phyloP scores from a whole-genome alignment of 2,329 filamentous ascomycete genomes.

The Pseudogymnoascus sp. region DNA sequence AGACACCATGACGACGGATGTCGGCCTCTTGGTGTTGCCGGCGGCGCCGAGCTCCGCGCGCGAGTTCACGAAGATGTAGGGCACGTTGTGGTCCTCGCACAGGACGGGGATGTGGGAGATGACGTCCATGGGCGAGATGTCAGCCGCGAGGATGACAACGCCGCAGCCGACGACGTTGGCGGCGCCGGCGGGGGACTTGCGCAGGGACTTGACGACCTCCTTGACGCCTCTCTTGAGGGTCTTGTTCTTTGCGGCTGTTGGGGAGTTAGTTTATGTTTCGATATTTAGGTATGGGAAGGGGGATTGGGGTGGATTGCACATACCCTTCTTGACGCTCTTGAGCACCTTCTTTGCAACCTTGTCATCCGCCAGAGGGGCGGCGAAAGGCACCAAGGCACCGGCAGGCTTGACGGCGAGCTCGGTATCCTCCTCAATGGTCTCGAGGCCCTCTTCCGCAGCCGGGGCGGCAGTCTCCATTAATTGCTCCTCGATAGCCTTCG shows the following conservation, averaged over 20 bases:
- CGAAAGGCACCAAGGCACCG: constrained; percentile 72
- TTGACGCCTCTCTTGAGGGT: constrained; percentile 97
- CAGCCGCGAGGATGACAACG: constrained; percentile 87
- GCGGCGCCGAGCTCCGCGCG: constrained; percentile 91
- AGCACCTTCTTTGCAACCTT: constrained; percentile 65
- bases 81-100: constrained; percentile 96
- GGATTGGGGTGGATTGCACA: constrained; percentile 12
- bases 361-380: constrained; percentile 71
- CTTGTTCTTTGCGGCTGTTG: constrained; percentile 83
- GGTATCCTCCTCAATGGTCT: constrained; percentile 34
- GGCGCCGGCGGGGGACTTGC: constrained; percentile 75
- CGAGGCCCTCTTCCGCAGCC: constrained; percentile 35
- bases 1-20: constrained; percentile 87
- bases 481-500: constrained; percentile 59
- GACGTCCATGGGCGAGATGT: constrained; percentile 98
- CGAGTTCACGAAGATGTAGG: constrained; percentile 90
- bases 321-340: constrained; percentile 57
- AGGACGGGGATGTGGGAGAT: constrained; percentile 96
- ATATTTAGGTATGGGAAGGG: background rate
- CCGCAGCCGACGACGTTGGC: constrained; percentile 58
- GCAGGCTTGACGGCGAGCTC: constrained; percentile 41
- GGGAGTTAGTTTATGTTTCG: constrained; percentile 20
- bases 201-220: constrained; percentile 96
- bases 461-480: constrained; percentile 49
- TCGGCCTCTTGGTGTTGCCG: constrained; percentile 91